Evolutionary conservation across 805 yeast species (phyloP), one percentile per base, ranked within the genome.

Genomic region (Myxozyma neotropica): DNA sequence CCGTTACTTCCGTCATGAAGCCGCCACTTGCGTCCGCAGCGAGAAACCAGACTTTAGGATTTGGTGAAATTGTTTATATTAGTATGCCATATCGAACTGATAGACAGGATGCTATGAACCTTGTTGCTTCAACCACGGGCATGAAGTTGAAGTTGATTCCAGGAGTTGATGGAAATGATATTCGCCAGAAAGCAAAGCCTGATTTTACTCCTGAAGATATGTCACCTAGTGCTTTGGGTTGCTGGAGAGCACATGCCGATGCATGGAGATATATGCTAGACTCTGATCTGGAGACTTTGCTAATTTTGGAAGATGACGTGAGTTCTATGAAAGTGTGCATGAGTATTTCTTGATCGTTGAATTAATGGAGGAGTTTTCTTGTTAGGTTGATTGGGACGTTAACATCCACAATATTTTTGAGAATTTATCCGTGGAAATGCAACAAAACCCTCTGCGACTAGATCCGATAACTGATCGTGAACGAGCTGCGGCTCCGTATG

Each of bases 191-290:
- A n/a, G 58, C 62, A 19, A 36, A 36, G 47, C 62, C 62, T 31
- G 53, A 52, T 23, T 44, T 50, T 5, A 29, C 35, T 7, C 54
- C 51, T n/a, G 35, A 26, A 15, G 17, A 42, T 38, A 23, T 58
- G 40, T 13, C 55, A n/a, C 35, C 58, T 23, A 51, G 59, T 17
- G 55, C 51, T 29, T 35, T 58, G 15, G 62, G 62, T 4, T 58
- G 59, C 48, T 58, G 62, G 62, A 33, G 62, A 15, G 62, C 59
- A 4, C 62, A 58, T 24, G 59, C 56, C 27, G 44, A 58, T 48
- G 62, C 55, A 6, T 55, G 59, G 59, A 38, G 58, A 29, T 49
- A 55, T 15, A 31, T 58, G 47, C 56, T 58, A 15, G 62, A 58
- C 38, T 35, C 55, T 19, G 35, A 52, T 42, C 31, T 49, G 7